A percentile compares a stretch with the other conserved stretches of the same genome.
These are phyloP conservation scores for Nephelium lappaceum DNA, from an alignment of 345 rosid species.

Conservation along the genomic window DNA sequence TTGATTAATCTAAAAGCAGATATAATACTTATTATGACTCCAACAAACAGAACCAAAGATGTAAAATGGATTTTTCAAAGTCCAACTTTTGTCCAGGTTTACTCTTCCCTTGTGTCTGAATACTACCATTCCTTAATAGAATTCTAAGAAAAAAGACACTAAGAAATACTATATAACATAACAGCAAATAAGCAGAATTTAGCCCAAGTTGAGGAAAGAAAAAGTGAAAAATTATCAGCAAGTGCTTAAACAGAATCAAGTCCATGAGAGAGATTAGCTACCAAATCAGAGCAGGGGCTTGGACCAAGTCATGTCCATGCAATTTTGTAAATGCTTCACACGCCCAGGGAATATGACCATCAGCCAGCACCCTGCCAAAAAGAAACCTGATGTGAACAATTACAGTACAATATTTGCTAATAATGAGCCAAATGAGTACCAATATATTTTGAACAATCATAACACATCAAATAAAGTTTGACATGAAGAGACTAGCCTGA, in stretches of 20 bases:
- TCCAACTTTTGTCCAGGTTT: neutral
- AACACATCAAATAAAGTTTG: neutral
- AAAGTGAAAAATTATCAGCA: neutral
- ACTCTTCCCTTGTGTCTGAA: neutral
- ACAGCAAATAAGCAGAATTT: neutral
- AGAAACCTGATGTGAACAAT: neutral
- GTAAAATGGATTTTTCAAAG: neutral
- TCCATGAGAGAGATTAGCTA: slow-evolving; percentile 26
- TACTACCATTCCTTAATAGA: neutral
- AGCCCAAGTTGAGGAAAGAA: neutral
- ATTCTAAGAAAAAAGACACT: neutral
- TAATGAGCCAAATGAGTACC: neutral
- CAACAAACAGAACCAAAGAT: neutral
- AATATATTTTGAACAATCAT: neutral
- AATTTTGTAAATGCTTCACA: slow-evolving; percentile 90
- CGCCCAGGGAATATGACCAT: slow-evolving; percentile 99
- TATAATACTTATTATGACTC: neutral
- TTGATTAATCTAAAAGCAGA: neutral
- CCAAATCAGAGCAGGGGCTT: slow-evolving; percentile 72
- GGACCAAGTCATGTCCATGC: slow-evolving; percentile 72
- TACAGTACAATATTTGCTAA: neutral
- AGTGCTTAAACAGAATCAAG: neutral
- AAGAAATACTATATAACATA: neutral
- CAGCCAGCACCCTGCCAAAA: slow-evolving; percentile 81
- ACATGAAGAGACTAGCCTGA: neutral